phyloP scores from a whole-genome alignment of 805 yeast genomes.

The Candida vaughaniae region DNA sequence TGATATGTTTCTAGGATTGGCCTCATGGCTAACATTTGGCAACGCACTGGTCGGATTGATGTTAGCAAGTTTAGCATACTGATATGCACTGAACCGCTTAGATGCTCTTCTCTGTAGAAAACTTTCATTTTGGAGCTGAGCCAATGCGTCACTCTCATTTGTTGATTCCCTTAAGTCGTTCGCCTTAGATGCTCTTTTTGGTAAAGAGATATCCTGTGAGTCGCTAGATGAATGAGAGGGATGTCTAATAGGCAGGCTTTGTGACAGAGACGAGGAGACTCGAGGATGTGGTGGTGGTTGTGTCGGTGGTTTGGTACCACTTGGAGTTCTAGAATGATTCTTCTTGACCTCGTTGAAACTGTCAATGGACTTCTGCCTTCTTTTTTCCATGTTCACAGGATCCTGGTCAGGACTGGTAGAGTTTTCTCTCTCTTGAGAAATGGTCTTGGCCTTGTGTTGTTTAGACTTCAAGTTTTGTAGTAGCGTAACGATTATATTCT shows the following conservation, averaged over 20 bases:
- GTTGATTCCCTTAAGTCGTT: constrained; percentile 1
- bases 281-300: constrained; percentile 2
- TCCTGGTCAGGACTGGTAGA: background rate
- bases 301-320: background rate
- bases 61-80: constrained; percentile 71
- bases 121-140: constrained; percentile 15
- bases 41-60: constrained; percentile 15
- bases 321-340: background rate
- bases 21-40: constrained; percentile 8
- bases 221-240: background rate
- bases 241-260: background rate
- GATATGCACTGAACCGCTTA: constrained; percentile 90
- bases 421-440: constrained; percentile 5
- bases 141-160: constrained; percentile 11
- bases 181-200: background rate
- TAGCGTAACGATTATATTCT: constrained; percentile 80
- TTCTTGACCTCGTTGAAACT: background rate
- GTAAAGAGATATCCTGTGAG: background rate
- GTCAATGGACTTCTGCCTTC: constrained; percentile 4
- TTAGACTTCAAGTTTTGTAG: constrained; percentile 78
- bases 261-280: background rate
- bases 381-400: constrained; percentile 5
- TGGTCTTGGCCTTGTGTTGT: constrained; percentile 45
- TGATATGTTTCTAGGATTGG: constrained; percentile 5
- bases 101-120: constrained; percentile 84